Evolutionary conservation across 2,329 filamentous ascomycete species (phyloP).

Genomic region (Aspergillus glaucus): DNA sequence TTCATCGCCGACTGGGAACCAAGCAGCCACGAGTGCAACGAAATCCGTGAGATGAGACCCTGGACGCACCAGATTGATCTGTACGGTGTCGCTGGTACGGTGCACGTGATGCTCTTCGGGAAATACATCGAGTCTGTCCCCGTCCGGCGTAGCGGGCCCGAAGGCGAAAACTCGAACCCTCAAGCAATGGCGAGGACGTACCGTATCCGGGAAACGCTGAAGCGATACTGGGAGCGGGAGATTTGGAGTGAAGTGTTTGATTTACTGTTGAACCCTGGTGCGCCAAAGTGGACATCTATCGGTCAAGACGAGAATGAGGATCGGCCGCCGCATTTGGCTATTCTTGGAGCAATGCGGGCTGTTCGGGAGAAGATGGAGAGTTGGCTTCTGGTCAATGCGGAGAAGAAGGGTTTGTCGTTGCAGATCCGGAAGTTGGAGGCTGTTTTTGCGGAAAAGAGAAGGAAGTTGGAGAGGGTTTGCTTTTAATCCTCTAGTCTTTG

Average conservation of each 20-base stretch:
- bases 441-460: constrained; percentile 54
- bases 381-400: constrained; percentile 75
- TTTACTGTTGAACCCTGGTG: constrained; percentile 70
- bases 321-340: constrained; percentile 15
- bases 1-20: constrained; percentile 98
- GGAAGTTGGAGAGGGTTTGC: constrained; percentile 25
- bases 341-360: constrained; percentile 65
- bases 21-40: constrained; percentile 77
- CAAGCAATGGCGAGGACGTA: constrained; percentile 54
- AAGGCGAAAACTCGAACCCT: constrained; percentile 3
- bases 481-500: background rate
- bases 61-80: constrained; percentile 99
- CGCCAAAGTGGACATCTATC: constrained; percentile 51
- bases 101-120: constrained; percentile 86
- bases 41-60: constrained; percentile 87
- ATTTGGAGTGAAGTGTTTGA: constrained; percentile 82
- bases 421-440: constrained; percentile 60
- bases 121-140: constrained; percentile 80
- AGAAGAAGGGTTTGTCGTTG: constrained; percentile 62
- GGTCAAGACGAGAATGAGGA: constrained; percentile 42
- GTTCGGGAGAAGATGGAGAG: constrained; percentile 74
- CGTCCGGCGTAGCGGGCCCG: constrained; percentile 12
- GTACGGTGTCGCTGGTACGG: constrained; percentile 79
- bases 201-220: constrained; percentile 72
- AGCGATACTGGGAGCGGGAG: constrained; percentile 94